Percentiles rank a stretch among this genome's conserved stretches.
phyloP scores from a whole-genome alignment of 2,329 filamentous ascomycete genomes.

The Phaeosphaeriaceae sp. region DNA sequence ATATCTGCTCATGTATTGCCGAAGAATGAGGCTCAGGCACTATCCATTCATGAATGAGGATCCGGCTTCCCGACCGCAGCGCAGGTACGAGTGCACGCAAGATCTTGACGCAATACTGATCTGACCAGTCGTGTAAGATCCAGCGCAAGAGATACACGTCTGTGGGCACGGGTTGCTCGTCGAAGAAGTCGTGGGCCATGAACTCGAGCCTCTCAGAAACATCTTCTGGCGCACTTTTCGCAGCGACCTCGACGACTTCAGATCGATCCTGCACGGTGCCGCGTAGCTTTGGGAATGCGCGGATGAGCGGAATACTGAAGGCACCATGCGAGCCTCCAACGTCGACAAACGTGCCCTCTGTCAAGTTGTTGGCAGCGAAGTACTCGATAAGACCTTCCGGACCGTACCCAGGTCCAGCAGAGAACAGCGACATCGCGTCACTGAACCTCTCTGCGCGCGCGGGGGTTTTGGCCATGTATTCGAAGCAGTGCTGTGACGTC shows the following conservation, averaged over 20 bases:
- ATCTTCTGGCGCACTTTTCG: too few relatives aligned
- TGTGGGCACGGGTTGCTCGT: slow-evolving; percentile 7
- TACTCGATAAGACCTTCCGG: slow-evolving; percentile 5
- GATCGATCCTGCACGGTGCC: too few relatives aligned
- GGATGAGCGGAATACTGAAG: slow-evolving; percentile 3
- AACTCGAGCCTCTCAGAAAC: too few relatives aligned
- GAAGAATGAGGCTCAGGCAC: slow-evolving; percentile 3
- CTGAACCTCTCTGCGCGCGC: slow-evolving; percentile 4
- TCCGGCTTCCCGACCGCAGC: slow-evolving; percentile 2
- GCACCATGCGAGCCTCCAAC: slow-evolving; percentile 9
- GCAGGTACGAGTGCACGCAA: slow-evolving; percentile 10
- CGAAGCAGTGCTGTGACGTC: slow-evolving; percentile 4
- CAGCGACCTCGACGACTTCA: too few relatives aligned
- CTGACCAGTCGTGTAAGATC: slow-evolving; percentile 61
- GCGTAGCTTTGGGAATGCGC: neutral
- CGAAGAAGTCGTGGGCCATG: slow-evolving; percentile 7
- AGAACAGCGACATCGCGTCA: slow-evolving; percentile 3
- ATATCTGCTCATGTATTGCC: neutral
- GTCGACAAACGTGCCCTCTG: slow-evolving; percentile 4
- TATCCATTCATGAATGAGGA: slow-evolving; percentile 10
- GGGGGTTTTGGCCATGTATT: slow-evolving; percentile 5
- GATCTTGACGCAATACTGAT: slow-evolving; percentile 11
- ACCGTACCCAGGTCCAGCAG: slow-evolving; percentile 4
- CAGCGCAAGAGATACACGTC: slow-evolving; percentile 62
- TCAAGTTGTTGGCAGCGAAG: neutral